Evolutionary conservation across 148 eudicot species (phyloP), one percentile per base, ranked within the genome.

Genomic region (Vaccinium myrtillus): DNA sequence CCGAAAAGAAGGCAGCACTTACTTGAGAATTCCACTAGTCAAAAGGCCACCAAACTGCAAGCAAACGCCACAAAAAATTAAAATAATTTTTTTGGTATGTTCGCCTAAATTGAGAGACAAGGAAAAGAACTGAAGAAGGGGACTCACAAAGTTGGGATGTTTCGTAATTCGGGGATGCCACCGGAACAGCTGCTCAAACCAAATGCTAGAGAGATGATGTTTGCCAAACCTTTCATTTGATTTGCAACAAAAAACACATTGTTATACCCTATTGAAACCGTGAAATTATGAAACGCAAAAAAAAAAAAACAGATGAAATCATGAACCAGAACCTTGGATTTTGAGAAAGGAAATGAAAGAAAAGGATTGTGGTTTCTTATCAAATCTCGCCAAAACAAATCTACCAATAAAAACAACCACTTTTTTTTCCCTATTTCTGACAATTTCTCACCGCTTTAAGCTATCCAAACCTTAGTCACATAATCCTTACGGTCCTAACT

Each of bases 171-270:
- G 77, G n/a, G 23, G 77, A 32, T 39, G 77, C 77, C 77, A 39
- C 23, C 77, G 39, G n/a, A 18, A 49, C 77, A 73, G 39, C 77
- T 73, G 11, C 49, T 15, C 39, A 10, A 6, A 39, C 48, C 50
- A 73, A 73, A 73, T 73, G 77, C 21, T 73, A 36, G 77, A 36
- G 50, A 73, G 77, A 73, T 73, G 77, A 32, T 39, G 23, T 73
- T 73, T 16, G 21, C 77, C 77, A 73, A 73, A 73, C 77, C 77
- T 73, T 73, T 8, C 23, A 32, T 14, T 14, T 71, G 8, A 27
- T 27, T 71, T 30, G 39, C 75, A 71, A 71, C 39, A 71, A 19
- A 74, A 39, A 43, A 43, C 6, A 23, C 3, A 8, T 53, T 53
- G 55, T 13, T 10, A 53, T 53, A 53, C 55, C 55, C 8, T 53